Base-by-base conservation (phyloP, 139 green algal species). In the Ulvella scutata region DNA sequence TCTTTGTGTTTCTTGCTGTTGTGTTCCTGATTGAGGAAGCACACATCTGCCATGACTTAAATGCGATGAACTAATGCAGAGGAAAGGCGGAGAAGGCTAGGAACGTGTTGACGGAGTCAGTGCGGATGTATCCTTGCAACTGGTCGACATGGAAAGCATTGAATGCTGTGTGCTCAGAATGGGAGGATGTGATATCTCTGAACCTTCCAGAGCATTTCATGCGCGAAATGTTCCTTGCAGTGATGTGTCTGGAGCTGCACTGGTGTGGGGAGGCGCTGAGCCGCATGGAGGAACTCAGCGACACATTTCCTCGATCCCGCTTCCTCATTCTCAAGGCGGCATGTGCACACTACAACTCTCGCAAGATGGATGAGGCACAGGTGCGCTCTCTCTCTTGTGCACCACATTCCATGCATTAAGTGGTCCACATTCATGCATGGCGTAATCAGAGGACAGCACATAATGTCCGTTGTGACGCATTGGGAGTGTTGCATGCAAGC, bases 141-240 rank as follows among this genome's bases (percentile, higher is more conserved):
- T 98, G 94, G 94, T 78, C 62, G 21, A 93, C 92, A 1, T 98
- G 94, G 94, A 78, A 90, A 82, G 89, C 89, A 43, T 79, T 96
- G n/a, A 75, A 86, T 43, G 38, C 76, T 3, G 73, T 87, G 62
- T 88, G 80, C 78, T 40, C 43, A 29, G 85, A 88, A 43, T 51
- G 79, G 39, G 80, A 82, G 2, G 37, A 38, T 3, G 51, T 62
- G 1, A 59, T 39, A 0, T 29, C 36, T 28, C 51, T 88, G n/a
- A 26, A 37, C 3, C 82, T 95, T 43, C 90, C 90, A 0, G 44
- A 81, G 0, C 91, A 96, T 75, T 94, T 89, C 88, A 82, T 87
- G 36, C 62, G 80, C 3, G 61, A 89, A 59, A 95, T 93, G 79
- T 97, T 95, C 84, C 77, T 87, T 13, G 89, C 88, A 2, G 75